phyloP scores from a whole-genome alignment of 805 yeast genomes.

The Metschnikowia cerradonensis region DNA sequence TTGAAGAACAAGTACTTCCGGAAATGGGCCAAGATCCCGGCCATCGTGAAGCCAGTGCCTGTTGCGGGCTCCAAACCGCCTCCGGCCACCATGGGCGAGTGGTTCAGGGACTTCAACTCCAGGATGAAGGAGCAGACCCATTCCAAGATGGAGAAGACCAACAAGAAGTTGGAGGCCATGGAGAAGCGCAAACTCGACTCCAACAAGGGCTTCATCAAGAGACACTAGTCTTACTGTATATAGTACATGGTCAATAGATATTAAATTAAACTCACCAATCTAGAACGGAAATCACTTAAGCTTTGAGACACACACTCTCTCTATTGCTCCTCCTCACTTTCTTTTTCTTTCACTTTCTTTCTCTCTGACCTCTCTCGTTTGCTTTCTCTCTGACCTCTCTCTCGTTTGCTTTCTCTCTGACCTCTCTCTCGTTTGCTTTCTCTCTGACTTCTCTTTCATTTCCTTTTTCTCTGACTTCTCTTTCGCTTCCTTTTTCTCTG shows the following conservation, averaged over 20 bases:
- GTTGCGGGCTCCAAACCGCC: slow-evolving; percentile 25
- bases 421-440: no score
- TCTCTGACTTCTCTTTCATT: no score
- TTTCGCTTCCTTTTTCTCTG: no score
- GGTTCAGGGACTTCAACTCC: slow-evolving; percentile 33
- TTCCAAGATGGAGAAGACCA: slow-evolving; percentile 31
- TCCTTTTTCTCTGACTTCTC: no score
- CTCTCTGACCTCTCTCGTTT: no score
- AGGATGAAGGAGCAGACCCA: slow-evolving; percentile 30
- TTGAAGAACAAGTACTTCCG: slow-evolving; percentile 61
- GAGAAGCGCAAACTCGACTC: slow-evolving; percentile 30
- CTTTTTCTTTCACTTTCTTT: no score
- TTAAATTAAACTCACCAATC: no score
- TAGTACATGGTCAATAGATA: background rate
- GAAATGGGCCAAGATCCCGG: slow-evolving; percentile 52
- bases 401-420: no score
- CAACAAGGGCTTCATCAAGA: slow-evolving; percentile 35
- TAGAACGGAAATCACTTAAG: no score
- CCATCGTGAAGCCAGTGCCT: slow-evolving; percentile 52
- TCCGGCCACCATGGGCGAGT: slow-evolving; percentile 33
- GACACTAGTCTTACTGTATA: slow-evolving; percentile 25
- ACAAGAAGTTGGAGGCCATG: slow-evolving; percentile 35
- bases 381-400: no score
- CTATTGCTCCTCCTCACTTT: no score
- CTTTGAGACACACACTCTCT: no score